Evolutionary conservation across 73 alveolate species (phyloP).

Genomic region (Tetrahymena elliotti): DNA sequence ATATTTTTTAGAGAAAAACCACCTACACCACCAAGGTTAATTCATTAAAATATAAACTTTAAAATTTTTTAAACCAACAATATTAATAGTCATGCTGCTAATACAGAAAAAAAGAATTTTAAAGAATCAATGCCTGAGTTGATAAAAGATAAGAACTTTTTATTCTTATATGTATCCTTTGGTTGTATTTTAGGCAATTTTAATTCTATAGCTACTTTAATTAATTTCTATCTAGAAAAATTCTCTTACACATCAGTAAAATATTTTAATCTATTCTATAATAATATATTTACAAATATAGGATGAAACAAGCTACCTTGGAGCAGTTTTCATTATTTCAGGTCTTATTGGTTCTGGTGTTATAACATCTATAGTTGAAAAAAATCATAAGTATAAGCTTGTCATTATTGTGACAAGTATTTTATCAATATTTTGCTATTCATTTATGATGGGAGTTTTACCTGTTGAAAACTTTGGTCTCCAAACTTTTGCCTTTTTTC

Average conservation of each 20-base stretch:
- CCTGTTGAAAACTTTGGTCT: conserved; percentile 2
- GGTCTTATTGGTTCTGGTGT: conserved; percentile 63
- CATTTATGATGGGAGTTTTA: neutral
- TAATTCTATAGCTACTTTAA: conserved; percentile 52
- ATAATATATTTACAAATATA: neutral
- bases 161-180: conserved; percentile 29
- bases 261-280: neutral
- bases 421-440: conserved; percentile 13
- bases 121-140: conserved; percentile 10
- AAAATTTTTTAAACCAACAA: neutral
- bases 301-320: conserved; percentile 53
- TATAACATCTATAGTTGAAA: conserved; percentile 47
- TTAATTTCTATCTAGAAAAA: conserved; percentile 21
- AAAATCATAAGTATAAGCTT: conserved; percentile 36
- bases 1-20: conserved; percentile 68
- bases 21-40: conserved; percentile 64
- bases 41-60: neutral
- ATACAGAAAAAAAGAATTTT: conserved; percentile 14
- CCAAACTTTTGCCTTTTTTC: conserved; percentile 36
- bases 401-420: conserved; percentile 18
- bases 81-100: conserved; percentile 34
- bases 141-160: conserved; percentile 30
- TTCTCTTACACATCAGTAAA: conserved; percentile 37
- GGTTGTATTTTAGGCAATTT: conserved; percentile 45
- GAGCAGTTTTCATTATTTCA: conserved; percentile 58